These are phyloP conservation scores for Epichloe glyceriae DNA, from an alignment of 2,329 filamentous ascomycete species.

Conservation along the genomic window DNA sequence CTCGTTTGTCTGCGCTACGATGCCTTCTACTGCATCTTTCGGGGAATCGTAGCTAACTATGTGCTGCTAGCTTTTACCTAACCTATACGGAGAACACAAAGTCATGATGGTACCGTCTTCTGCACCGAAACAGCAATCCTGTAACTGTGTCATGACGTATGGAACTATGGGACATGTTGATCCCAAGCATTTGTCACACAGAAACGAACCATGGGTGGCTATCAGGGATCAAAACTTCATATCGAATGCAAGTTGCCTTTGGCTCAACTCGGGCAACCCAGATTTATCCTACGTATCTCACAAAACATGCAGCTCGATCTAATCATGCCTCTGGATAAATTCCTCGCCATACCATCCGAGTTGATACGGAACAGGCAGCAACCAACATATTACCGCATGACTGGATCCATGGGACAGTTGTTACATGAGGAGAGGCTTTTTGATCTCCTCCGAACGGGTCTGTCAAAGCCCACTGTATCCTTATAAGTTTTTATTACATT, in stretches of 20 bases:
- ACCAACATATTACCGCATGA: conserved; percentile 51
- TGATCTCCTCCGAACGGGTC: conserved; percentile 72
- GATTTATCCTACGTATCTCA: background rate
- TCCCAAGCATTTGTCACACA: conserved; percentile 53
- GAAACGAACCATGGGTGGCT: conserved; percentile 63
- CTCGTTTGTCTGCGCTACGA: background rate
- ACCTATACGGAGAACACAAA: background rate
- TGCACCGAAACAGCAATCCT: conserved; percentile 36
- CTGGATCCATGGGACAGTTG: conserved; percentile 59
- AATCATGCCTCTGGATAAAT: conserved; percentile 54
- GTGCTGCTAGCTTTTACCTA: too few relatives aligned
- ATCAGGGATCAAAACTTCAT: conserved; percentile 53
- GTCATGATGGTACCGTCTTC: conserved; percentile 33
- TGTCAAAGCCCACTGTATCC: conserved; percentile 3
- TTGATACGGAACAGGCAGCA: conserved; percentile 26
- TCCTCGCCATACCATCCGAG: conserved; percentile 38
- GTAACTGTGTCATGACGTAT: conserved; percentile 65
- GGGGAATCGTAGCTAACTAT: background rate
- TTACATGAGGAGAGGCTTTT: conserved; percentile 66
- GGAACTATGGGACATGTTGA: conserved; percentile 58
- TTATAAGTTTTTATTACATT: background rate
- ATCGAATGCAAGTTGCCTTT: conserved; percentile 41
- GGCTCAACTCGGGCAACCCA: background rate
- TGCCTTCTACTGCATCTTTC: background rate
- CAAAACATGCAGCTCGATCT: conserved; percentile 43